Evolutionary conservation across 768 basidiomycete species (phyloP).

Genomic region (Boletus vinaceobasis): DNA sequence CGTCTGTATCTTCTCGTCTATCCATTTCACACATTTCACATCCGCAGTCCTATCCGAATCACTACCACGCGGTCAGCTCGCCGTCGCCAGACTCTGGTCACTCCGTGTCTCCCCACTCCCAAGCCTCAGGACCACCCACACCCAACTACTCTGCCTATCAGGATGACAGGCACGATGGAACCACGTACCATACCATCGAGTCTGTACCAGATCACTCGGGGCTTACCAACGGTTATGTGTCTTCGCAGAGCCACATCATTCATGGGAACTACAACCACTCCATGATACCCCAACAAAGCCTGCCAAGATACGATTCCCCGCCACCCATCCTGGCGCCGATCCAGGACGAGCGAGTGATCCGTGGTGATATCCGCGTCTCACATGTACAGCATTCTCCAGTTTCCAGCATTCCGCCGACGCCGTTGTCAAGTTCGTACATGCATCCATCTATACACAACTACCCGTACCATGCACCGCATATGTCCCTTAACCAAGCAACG

Average conservation of each 20-base stretch:
- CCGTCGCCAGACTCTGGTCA: slow-evolving; percentile 53
- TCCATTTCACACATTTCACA: slow-evolving; percentile 61
- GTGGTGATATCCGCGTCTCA: slow-evolving; percentile 29
- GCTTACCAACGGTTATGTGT: slow-evolving; percentile 32
- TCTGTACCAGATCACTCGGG: slow-evolving; percentile 29
- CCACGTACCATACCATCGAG: slow-evolving; percentile 38
- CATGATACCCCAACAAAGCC: slow-evolving; percentile 19
- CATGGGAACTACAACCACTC: slow-evolving; percentile 25
- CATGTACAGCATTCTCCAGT: slow-evolving; percentile 31
- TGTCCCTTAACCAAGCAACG: slow-evolving; percentile 36
- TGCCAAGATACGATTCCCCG: slow-evolving; percentile 45
- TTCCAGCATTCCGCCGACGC: slow-evolving; percentile 31
- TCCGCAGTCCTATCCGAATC: slow-evolving; percentile 43
- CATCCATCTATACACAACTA: slow-evolving; percentile 42
- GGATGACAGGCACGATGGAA: slow-evolving; percentile 39
- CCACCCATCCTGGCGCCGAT: slow-evolving; percentile 58
- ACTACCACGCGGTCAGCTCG: slow-evolving; percentile 36
- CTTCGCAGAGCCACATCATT: slow-evolving; percentile 26
- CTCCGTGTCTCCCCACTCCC: slow-evolving; percentile 40
- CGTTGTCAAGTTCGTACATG: slow-evolving; percentile 37
- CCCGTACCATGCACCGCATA: slow-evolving; percentile 37
- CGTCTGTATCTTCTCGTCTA: slow-evolving; percentile 48
- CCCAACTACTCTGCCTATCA: slow-evolving; percentile 45
- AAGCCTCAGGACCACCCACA: slow-evolving; percentile 29
- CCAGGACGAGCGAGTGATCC: slow-evolving; percentile 37